phyloP scores from a whole-genome alignment of 805 yeast species.

The Nakazawaea ishiwadae region DNA sequence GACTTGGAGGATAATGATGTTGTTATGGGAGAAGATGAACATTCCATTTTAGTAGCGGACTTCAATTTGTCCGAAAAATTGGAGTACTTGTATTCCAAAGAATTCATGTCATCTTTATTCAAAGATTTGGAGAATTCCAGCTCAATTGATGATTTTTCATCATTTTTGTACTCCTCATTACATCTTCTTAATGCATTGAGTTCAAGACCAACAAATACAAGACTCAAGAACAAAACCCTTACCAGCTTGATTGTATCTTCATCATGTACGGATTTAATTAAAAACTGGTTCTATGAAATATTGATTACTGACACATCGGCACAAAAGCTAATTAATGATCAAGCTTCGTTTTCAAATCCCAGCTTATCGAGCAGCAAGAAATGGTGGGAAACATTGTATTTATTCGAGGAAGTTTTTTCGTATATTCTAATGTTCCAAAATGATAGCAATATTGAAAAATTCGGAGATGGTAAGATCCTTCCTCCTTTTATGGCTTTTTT shows the following conservation, averaged over 20 bases:
- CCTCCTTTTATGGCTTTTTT: constrained; percentile 40
- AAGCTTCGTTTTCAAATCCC: constrained; percentile 11
- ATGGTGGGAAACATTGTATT: constrained; percentile 35
- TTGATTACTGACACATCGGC: constrained; percentile 13
- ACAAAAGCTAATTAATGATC: constrained; percentile 16
- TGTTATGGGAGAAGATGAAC: constrained; percentile 4
- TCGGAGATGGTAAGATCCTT: constrained; percentile 35
- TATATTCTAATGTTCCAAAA: constrained; percentile 64
- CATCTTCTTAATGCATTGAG: background rate
- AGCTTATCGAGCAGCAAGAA: constrained; percentile 13
- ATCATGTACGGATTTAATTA: constrained; percentile 17
- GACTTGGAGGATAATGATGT: constrained; percentile 13
- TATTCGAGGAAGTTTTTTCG: constrained; percentile 59
- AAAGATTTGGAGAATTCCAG: background rate
- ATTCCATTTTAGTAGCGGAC: constrained; percentile 9
- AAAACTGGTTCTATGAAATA: constrained; percentile 17
- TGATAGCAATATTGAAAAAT: constrained; percentile 52
- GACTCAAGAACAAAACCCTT: constrained; percentile 17
- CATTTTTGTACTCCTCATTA: constrained; percentile 5
- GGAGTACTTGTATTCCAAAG: background rate
- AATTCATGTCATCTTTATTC: background rate
- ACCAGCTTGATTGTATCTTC: constrained; percentile 22
- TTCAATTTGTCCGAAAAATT: background rate
- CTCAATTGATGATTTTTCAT: background rate
- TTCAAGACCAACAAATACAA: constrained; percentile 12